Percentiles rank a stretch among this genome's conserved stretches.
Conservation (phyloP, 2,329 filamentous ascomycete genomes). For the Emergomyces africanus region DNA sequence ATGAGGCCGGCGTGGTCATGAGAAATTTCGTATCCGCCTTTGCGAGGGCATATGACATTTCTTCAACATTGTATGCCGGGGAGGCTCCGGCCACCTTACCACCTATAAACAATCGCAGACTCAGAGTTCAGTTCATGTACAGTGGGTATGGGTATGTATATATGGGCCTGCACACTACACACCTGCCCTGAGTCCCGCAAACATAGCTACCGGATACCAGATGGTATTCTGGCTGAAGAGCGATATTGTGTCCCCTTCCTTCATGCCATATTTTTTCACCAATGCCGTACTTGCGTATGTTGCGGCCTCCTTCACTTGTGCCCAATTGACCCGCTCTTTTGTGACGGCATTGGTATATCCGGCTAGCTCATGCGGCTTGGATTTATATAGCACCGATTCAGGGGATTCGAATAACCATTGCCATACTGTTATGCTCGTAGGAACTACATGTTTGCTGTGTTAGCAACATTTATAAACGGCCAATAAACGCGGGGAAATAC, state of each 20-base stretch:
- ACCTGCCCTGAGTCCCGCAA: constrained; percentile 37
- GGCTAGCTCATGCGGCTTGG: constrained; percentile 27
- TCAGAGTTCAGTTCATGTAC: background rate
- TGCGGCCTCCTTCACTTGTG: constrained; percentile 41
- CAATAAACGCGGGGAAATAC: background rate
- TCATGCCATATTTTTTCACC: constrained; percentile 40
- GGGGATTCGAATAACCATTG: constrained; percentile 46
- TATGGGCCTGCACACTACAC: background rate
- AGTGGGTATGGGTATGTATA: background rate
- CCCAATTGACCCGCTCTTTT: constrained; percentile 43
- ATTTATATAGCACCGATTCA: constrained; percentile 32
- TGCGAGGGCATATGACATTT: constrained; percentile 50
- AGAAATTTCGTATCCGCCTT: constrained; percentile 43
- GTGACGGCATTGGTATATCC: constrained; percentile 47
- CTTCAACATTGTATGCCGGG: constrained; percentile 52
- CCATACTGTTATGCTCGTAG: constrained; percentile 43
- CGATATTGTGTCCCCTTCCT: constrained; percentile 40
- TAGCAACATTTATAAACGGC: background rate
- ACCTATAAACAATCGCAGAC: constrained; percentile 9
- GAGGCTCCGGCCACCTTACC: constrained; percentile 47
- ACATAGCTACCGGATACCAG: constrained; percentile 51
- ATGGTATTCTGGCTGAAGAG: constrained; percentile 50
- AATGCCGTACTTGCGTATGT: constrained; percentile 47
- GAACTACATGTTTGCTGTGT: constrained; percentile 28
- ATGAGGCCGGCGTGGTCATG: constrained; percentile 39